Base-by-base conservation (phyloP, 345 rosid species). In the Ailanthus altissimus region DNA sequence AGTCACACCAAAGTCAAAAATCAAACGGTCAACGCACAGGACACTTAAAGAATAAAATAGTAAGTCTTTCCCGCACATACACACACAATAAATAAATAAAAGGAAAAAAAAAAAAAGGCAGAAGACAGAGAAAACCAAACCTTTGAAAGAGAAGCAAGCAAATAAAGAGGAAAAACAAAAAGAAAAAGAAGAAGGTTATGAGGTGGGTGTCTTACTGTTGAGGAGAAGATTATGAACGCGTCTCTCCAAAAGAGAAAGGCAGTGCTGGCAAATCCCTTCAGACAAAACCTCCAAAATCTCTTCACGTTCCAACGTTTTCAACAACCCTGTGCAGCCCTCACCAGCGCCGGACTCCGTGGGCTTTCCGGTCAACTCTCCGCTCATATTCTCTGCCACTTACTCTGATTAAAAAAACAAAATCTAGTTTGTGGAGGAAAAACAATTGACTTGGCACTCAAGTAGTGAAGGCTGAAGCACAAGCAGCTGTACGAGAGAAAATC, bases 221-320 rank as follows among this genome's bases (percentile, higher is more conserved):
- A 66, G 2, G 13, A 21, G 38, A 38, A 75, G 21, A 63, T 47
- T 13, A 23, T 15, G 74, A 72, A 84, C 50, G 1, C 76, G 84
- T 26, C 32, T 5, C 63, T 67, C 66, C 59, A 84, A 40, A 53
- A 66, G 73, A 66, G 38, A 26, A 12, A 57, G 68, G 56, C 85
- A 84, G 20, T 74, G 81, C 16, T 45, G 72, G 83, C 85, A 81
- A 79, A 84, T 74, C 58, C 77, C 87, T 9, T 66, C 73, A 18
- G 84, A 78, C 12, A 84, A 71, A 66, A 74, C 56, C 79, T 79
- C 73, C 40, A 81, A 53, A 66, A 84, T 26, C 65, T 84, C 79
- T 21, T 81, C 70, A 1, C 54, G 79, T 0, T 60, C 70, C 71
- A 84, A 23, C 28, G 26, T 28, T 70, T 81, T 67, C 21, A 79